Base-by-base conservation (phyloP, 768 basidiomycete genomes). In the Leucocoprinus birnbaumii region DNA sequence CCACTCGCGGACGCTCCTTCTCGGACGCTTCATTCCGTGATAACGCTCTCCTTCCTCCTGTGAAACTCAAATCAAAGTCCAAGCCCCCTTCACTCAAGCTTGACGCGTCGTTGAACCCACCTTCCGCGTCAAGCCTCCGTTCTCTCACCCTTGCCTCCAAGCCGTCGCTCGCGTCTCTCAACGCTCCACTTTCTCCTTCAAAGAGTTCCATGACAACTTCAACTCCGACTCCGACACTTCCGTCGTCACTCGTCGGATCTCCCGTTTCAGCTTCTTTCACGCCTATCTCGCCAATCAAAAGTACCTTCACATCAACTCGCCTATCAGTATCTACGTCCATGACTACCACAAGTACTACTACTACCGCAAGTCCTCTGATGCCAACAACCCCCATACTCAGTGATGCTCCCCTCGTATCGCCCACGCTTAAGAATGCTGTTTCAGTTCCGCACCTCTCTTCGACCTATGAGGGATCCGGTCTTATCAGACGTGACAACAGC, bases 1-100 rank as follows among this genome's bases (percentile, higher is more conserved):
- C 3, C 14, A 38, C n/a, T 37, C 52, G 43, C 18, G 48, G 38
- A 16, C 43, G 55, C 24, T 24, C 35, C 44, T 8, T 27, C 44
- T 18, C 51, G 14, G 35, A 42, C 22, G 42, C 34, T 18, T 53
- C 61, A 27, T 26, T 48, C 44, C 38, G 14, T 48, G 25, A 40
- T 9, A 45, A 42, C 16, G 26, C 10, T 10, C 35, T 34, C 48
- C 24, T 38, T 54, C 14, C 24, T 50, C 34, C 53, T 21, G n/a
- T 37, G 22, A 43, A 46, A 43, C 11, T 44, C 50, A 48, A 45
- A 21, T 34, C 53, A 7, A 38, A 21, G 19, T 43, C 53, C 26
- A 55, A 55, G 19, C 53, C 53, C 19, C 46, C 53, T 14, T 48
- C 53, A 2, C 47, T 55, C 14, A 55, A 55, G 38, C 34, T 55